Conservation (phyloP, 768 basidiomycete species). For the Boletus subparvulus region DNA sequence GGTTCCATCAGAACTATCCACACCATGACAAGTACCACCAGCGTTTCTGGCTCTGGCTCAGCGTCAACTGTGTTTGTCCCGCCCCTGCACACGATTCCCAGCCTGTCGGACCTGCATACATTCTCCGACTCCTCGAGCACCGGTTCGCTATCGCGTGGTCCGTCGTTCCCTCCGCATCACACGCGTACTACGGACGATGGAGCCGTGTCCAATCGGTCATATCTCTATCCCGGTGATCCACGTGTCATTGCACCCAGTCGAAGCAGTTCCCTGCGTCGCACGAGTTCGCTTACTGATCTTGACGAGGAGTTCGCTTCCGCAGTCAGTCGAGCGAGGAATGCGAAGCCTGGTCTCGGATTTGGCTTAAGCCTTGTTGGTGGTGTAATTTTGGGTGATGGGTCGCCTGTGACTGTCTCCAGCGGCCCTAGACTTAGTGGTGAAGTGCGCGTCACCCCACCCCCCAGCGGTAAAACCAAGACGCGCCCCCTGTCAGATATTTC, state of each 20-base stretch:
- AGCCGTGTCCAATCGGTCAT: constrained; percentile 62
- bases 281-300: constrained; percentile 78
- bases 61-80: constrained; percentile 78
- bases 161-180: constrained; percentile 57
- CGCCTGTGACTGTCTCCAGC: constrained; percentile 73
- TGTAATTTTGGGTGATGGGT: constrained; percentile 47
- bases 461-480: constrained; percentile 35
- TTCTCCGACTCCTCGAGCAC: constrained; percentile 43
- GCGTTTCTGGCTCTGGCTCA: constrained; percentile 37
- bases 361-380: constrained; percentile 43
- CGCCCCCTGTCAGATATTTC: constrained; percentile 34
- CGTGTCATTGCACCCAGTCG: constrained; percentile 71
- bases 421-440: constrained; percentile 48
- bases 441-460: constrained; percentile 47
- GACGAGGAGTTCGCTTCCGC: constrained; percentile 55
- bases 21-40: constrained; percentile 49
- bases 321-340: constrained; percentile 40
- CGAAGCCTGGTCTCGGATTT: constrained; percentile 44
- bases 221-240: constrained; percentile 70
- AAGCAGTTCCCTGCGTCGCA: constrained; percentile 56
- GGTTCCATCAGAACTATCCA: constrained; percentile 70
- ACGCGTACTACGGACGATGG: constrained; percentile 73
- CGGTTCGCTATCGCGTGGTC: constrained; percentile 39
- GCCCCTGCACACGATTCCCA: constrained; percentile 66
- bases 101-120: constrained; percentile 62